Evolutionary conservation across 495 filamentous ascomycete species (phyloP).

Genomic region (Xylaria venustula): DNA sequence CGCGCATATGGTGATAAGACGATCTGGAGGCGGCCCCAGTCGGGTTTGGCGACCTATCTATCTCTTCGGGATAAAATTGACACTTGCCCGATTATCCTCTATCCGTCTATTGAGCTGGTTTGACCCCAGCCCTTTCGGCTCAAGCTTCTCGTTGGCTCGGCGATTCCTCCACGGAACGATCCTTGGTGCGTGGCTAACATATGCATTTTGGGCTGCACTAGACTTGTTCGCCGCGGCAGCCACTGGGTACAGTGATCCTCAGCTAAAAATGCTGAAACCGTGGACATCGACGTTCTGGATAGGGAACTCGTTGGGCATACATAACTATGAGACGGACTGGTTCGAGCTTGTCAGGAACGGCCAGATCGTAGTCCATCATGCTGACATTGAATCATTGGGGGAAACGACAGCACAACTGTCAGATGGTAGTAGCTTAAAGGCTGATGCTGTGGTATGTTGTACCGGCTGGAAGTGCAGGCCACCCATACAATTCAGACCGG

Average conservation of each 20-base stretch:
- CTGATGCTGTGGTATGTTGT: constrained; percentile 57
- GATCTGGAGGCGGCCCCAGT: constrained; percentile 42
- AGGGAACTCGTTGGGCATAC: constrained; percentile 51
- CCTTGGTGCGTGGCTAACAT: constrained; percentile 58
- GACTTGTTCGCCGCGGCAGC: constrained; percentile 46
- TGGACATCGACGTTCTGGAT: constrained; percentile 58
- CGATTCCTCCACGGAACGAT: constrained; percentile 61
- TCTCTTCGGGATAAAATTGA: neutral
- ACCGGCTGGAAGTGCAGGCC: constrained; percentile 57
- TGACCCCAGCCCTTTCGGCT: constrained; percentile 61
- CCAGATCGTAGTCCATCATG: constrained; percentile 52
- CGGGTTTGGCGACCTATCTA: constrained; percentile 53
- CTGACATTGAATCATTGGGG: constrained; percentile 52
- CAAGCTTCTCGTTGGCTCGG: constrained; percentile 47
- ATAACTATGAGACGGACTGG: constrained; percentile 60
- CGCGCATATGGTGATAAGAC: constrained; percentile 55
- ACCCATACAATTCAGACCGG: constrained; percentile 52
- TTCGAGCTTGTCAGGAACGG: constrained; percentile 53
- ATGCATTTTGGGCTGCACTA: constrained; percentile 59
- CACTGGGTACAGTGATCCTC: constrained; percentile 53
- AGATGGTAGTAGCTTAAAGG: constrained; percentile 40
- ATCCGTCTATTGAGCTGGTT: constrained; percentile 66
- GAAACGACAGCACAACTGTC: constrained; percentile 48
- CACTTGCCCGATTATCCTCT: constrained; percentile 52
- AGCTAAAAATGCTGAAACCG: constrained; percentile 53